phyloP scores from a whole-genome alignment of 1,139 yeast genomes.

The Schwanniomyces etchellsii region DNA sequence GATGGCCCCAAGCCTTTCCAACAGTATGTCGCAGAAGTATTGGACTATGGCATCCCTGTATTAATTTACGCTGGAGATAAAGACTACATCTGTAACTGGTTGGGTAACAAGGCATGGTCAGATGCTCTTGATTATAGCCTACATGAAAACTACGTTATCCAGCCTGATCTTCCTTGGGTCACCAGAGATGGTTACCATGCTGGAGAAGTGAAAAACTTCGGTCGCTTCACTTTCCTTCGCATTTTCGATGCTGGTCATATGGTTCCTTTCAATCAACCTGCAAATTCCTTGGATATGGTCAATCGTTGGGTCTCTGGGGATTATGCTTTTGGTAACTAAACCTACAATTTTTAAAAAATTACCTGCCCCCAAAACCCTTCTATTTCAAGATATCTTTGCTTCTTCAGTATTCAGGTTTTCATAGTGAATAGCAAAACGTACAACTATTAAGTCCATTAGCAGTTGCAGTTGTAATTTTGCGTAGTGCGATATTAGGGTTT shows the following conservation, averaged over 20 bases:
- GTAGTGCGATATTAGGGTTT: too few relatives aligned
- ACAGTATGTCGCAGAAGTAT: constrained; percentile 49
- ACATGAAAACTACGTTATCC: constrained; percentile 19
- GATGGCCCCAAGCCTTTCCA: constrained; percentile 67
- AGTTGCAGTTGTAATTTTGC: too few relatives aligned
- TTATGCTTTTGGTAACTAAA: constrained; percentile 15
- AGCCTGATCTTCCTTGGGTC: constrained; percentile 37
- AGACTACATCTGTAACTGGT: constrained; percentile 36
- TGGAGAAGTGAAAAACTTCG: constrained; percentile 53
- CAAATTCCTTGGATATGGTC: constrained; percentile 66
- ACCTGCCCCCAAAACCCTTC: too few relatives aligned
- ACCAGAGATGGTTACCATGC: constrained; percentile 40
- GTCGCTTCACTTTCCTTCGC: constrained; percentile 55
- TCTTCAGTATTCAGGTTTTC: too few relatives aligned
- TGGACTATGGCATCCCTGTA: constrained; percentile 43
- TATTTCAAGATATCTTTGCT: too few relatives aligned
- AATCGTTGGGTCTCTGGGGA: constrained; percentile 69
- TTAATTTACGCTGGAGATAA: constrained; percentile 37
- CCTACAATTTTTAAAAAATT: not conserved
- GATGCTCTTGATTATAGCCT: constrained; percentile 23
- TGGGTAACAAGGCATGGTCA: constrained; percentile 33
- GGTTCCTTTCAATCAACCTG: constrained; percentile 83
- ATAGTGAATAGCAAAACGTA: too few relatives aligned
- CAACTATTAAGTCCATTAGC: too few relatives aligned
- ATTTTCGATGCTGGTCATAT: constrained; percentile 67